Percentiles rank a stretch among this genome's conserved stretches.
These are phyloP conservation scores for Carex scoparia DNA, from an alignment of 176 grass and related monocot genomes.

Conservation along the genomic window DNA sequence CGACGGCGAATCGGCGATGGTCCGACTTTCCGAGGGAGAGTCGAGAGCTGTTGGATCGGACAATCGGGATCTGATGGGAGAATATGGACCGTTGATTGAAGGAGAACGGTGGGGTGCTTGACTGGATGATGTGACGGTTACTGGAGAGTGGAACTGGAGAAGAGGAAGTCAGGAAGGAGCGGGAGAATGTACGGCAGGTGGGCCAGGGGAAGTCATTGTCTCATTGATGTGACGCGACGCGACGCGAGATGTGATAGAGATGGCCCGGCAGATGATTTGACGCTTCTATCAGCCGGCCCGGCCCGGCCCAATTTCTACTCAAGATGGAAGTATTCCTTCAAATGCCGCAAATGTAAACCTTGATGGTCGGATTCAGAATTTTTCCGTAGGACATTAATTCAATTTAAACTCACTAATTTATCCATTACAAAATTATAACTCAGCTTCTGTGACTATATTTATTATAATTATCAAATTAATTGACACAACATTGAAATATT, in stretches of 20 bases:
- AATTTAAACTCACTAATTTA: no score
- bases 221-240: neutral
- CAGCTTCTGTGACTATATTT: no score
- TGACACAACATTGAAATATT: no score
- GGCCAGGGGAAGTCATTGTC: neutral
- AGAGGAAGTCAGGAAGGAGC: neutral
- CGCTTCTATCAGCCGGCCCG: neutral
- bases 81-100: neutral
- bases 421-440: no score
- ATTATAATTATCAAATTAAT: no score
- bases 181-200: neutral
- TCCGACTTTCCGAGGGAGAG: no score
- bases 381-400: no score
- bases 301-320: no score
- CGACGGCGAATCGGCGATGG: neutral
- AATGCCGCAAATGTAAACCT: no score
- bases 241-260: constrained; percentile 5
- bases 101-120: neutral
- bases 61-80: neutral
- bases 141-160: neutral
- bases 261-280: neutral
- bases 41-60: neutral
- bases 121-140: neutral
- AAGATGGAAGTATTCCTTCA: no score
- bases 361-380: no score